phyloP scores from a whole-genome alignment of 768 basidiomycete species.

The Arthromyces matolae region DNA sequence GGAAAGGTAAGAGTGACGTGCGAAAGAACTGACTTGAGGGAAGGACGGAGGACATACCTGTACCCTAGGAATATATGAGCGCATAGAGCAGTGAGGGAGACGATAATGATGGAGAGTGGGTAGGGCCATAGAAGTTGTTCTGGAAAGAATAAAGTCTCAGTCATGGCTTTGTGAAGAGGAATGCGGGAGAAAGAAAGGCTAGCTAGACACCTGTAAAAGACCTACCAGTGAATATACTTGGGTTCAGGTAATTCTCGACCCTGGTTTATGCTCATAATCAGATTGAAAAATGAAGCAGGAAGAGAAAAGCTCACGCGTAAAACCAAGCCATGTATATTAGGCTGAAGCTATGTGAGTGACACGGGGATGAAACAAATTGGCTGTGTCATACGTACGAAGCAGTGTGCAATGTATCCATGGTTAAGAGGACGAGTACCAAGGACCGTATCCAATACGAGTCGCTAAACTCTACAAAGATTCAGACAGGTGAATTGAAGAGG shows the following conservation, averaged over 20 bases:
- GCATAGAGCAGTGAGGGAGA: not conserved
- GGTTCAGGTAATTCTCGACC: not conserved
- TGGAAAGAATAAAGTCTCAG: not conserved
- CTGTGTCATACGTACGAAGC: not conserved
- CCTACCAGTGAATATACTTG: not conserved
- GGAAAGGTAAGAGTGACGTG: not conserved
- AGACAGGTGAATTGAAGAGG: not conserved
- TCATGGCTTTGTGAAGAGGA: too few species aligned
- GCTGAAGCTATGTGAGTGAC: too few species aligned
- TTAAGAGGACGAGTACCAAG: not conserved
- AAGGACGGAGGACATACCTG: not conserved
- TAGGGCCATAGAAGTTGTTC: not conserved
- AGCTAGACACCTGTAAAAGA: not conserved
- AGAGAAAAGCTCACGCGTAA: not conserved
- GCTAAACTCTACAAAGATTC: not conserved
- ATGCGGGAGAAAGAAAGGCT: not conserved
- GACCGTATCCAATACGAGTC: constrained; percentile 7
- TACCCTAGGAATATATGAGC: not conserved
- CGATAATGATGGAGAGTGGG: not conserved
- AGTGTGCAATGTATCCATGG: constrained; percentile 3
- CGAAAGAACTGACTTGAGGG: not conserved
- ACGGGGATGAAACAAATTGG: not conserved
- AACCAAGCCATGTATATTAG: constrained; percentile 10
- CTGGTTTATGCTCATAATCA: not conserved
- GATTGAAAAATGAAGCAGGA: not conserved